Conservation (phyloP, 495 filamentous ascomycete genomes). For the Corynascus novoguineensis region DNA sequence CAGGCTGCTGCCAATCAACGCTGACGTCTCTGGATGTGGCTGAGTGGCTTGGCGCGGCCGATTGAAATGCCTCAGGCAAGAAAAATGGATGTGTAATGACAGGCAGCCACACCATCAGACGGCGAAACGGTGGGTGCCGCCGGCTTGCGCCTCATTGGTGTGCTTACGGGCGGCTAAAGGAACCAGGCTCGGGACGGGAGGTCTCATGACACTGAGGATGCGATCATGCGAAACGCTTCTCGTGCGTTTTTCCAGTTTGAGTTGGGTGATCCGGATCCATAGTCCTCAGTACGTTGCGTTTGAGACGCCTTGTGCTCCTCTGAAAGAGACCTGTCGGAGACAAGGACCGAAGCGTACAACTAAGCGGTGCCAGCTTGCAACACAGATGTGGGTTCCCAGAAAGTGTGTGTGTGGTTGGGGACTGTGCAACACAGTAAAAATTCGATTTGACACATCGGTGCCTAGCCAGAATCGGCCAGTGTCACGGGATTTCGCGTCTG, state of each 20-base stretch:
- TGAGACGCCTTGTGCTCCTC: neutral
- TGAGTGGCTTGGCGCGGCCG: constrained; percentile 4
- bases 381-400: neutral
- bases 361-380: neutral
- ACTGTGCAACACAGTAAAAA: constrained; percentile 1
- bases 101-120: constrained; percentile 23
- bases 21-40: constrained; percentile 22
- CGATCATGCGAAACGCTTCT: constrained; percentile 13
- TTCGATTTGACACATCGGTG: constrained; percentile 5
- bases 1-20: constrained; percentile 4
- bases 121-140: neutral
- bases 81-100: constrained; percentile 13
- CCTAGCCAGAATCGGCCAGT: constrained; percentile 9
- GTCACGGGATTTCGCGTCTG: constrained; percentile 33
- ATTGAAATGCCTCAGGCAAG: constrained; percentile 15
- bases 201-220: constrained; percentile 9
- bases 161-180: constrained; percentile 11
- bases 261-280: neutral
- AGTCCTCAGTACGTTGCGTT: neutral
- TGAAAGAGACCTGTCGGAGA: neutral
- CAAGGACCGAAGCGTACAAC: too few species aligned
- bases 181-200: too few species aligned
- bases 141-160: constrained; percentile 6
- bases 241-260: neutral
- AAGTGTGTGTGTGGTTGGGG: too few species aligned